Base-by-base conservation (phyloP, 2,329 filamentous ascomycete species). In the Fusarium bulbicola region DNA sequence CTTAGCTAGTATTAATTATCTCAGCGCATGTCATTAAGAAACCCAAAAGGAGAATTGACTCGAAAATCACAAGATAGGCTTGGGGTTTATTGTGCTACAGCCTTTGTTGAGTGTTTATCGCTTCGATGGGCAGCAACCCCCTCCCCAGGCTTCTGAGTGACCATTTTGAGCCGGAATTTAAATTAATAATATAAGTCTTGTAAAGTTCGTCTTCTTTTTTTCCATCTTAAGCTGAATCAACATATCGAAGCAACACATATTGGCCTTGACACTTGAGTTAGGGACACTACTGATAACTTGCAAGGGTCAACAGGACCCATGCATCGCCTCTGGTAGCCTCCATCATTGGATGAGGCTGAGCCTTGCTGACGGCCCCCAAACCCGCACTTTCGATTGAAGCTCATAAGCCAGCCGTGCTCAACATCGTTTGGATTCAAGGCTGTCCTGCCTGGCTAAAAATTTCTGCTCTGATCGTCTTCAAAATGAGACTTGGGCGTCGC, bases 401-500 rank as follows among this genome's bases (percentile, higher is more conserved):
- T 45, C 52, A 62, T 46, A 18, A n/a, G 30, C n/a, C 30, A 63
- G 43, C 28, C 28, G 20, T 32, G 20, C n/a, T 24, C 34, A 40
- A 32, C 4, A 54, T 36, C 26, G n/a, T 39, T 26, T 26, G 20
- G 16, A 14, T 39, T 42, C 32, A n/a, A 20, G 26, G 10, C 24
- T 32, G 15, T 14, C 34, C 39, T 14, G 45, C 9, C 32, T 40
- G 39, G 8, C 8, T 21, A 20, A 11, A 26, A 21, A 12, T 26
- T 21, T 10, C 45, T 53, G 18, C n/a, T 32, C 10, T 28, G 7
- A 28, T 54, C 4, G 20, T 16, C 21, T 14, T 10, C 24, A 45
- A 43, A 36, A 63, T 67, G 59, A 63, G 64, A 32, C 46, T 67
- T 32, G 64, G 64, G 7, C 59, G 59, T 40, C 64, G 36, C n/a